Base-by-base conservation (phyloP, 805 yeast genomes). In the Candida berthetii region DNA sequence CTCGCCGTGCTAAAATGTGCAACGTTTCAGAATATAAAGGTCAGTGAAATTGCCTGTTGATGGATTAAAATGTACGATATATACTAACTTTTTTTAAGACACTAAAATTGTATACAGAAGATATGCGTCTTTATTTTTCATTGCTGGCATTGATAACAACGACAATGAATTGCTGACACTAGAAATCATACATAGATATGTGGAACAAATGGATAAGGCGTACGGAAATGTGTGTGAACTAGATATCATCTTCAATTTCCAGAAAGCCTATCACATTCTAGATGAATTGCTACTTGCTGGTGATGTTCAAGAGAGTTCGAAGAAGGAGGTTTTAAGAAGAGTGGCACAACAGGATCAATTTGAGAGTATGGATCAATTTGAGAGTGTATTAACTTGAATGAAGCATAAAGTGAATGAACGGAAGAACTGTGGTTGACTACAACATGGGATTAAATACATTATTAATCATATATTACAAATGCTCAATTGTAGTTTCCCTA, bases 141-240 rank as follows among this genome's bases (percentile, higher is more conserved):
- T 93, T 37, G 84, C 87, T 31, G 96, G 96, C 0, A 78, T 90
- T 22, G 93, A 85, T 39, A 72, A 75, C 35, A 82, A 77, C 36
- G 96, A 86, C 55, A 93, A 93, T 60, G 99, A 93, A 60, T 70
- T 93, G 48, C 64, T 87, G 41, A 81, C 95, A 1, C 68, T 93
- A 42, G 99, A 93, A 55, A 68, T 85, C 15, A 82, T 93, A 39
- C 99, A 93, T 60, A 72, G 97, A 46, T 93, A 82, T 60, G 99
- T 93, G 33, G 99, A 93, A 61, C 89, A 87, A 49, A 88, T 93
- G 96, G 99, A 93, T 68, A 83, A 85, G 52, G 80, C 89, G 45
- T 93, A 87, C 58, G 97, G 96, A 11, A 91, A 88, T 56, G 99
- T 93, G 15, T 89, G 97, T 64, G 99, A 93, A 61, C 70, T 93